These are phyloP conservation scores for Cadophora sp. DNA, from an alignment of 2,329 filamentous ascomycete genomes.

Conservation along the genomic window DNA sequence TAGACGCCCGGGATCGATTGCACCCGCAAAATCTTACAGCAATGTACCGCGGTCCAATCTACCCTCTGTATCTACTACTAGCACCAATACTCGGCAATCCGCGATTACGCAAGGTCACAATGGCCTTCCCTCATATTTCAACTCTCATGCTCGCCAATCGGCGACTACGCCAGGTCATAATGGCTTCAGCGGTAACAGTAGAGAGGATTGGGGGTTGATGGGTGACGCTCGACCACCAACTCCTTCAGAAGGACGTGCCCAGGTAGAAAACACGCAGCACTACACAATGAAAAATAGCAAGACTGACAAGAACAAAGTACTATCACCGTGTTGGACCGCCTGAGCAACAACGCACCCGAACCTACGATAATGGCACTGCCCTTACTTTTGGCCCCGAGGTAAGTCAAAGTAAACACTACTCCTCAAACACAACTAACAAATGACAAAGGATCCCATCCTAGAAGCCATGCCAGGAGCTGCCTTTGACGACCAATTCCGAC, in stretches of 20 bases:
- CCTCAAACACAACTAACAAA: not conserved
- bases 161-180: not conserved
- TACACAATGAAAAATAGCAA: not conserved
- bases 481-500: not conserved
- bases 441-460: not conserved
- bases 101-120: too few relatives aligned
- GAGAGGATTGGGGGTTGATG: not conserved
- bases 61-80: not conserved
- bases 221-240: not conserved
- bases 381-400: constrained; percentile 2
- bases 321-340: not conserved
- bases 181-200: not conserved
- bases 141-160: not conserved
- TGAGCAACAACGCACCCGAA: not conserved
- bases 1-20: too few relatives aligned
- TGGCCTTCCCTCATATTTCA: too few relatives aligned
- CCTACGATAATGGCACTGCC: not conserved
- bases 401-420: not conserved
- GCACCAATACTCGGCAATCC: too few relatives aligned
- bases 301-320: not conserved
- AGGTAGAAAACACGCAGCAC: not conserved
- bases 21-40: too few relatives aligned
- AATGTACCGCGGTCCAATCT: too few relatives aligned
- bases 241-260: not conserved
- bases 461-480: not conserved